Percentiles rank a stretch among this genome's conserved stretches.
Conservation (phyloP, 306 rosid species). For the Phaseolus lunatus region DNA sequence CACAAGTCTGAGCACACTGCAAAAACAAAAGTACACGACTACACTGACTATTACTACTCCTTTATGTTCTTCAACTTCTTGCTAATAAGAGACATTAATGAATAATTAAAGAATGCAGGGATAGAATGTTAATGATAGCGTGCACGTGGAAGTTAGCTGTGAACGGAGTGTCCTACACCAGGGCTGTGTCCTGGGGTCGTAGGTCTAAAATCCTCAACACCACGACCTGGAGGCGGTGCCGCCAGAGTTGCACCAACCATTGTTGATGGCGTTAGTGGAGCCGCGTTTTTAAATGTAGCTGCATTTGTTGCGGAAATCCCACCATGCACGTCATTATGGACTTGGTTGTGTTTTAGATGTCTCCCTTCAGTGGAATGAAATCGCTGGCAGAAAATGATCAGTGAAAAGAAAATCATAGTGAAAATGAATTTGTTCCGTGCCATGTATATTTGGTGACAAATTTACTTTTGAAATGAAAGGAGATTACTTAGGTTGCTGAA, state of each 20-base stretch:
- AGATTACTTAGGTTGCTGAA: neutral
- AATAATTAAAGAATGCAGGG: neutral
- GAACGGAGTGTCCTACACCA: conserved; percentile 66
- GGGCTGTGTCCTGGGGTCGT: conserved; percentile 84
- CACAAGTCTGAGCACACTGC: neutral
- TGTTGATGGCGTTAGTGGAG: conserved; percentile 43
- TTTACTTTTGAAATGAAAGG: neutral
- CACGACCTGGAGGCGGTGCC: conserved; percentile 45
- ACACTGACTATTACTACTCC: neutral
- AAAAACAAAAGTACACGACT: neutral
- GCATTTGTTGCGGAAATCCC: conserved; percentile 1
- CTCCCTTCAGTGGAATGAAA: conserved; percentile 47
- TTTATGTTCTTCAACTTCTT: neutral
- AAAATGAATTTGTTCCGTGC: conserved; percentile 46
- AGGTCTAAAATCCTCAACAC: conserved; percentile 59
- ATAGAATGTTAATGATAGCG: neutral
- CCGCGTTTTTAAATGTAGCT: neutral
- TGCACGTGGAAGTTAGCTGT: conserved; percentile 40
- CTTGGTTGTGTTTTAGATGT: conserved; percentile 41
- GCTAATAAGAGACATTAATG: neutral
- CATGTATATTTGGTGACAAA: conserved; percentile 27
- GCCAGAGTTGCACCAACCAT: conserved; percentile 19
- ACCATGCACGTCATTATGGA: neutral
- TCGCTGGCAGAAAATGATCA: conserved; percentile 38
- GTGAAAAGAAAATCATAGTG: conserved; percentile 34